Percentiles rank a stretch among this genome's conserved stretches.
phyloP scores from a whole-genome alignment of 2,329 filamentous ascomycete genomes.

The Talaromyces sp. region DNA sequence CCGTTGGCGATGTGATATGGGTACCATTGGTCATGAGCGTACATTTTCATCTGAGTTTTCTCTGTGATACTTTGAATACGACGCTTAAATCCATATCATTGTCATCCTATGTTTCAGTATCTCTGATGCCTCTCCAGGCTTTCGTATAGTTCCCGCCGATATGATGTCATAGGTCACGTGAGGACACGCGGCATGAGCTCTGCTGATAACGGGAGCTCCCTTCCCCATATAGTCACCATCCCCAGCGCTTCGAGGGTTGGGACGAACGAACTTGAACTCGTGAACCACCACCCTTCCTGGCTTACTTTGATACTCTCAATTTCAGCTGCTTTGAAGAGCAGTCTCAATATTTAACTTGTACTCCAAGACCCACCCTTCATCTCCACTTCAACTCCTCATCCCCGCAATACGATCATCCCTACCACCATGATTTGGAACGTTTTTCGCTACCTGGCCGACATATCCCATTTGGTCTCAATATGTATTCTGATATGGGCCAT shows the following conservation, averaged over 20 bases:
- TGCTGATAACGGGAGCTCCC: constrained; percentile 18
- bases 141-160: background rate
- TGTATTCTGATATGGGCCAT: constrained; percentile 89
- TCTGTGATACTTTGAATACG: too few relatives aligned
- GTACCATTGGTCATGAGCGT: too few relatives aligned
- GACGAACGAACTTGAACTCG: background rate
- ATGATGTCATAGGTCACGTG: constrained; percentile 28
- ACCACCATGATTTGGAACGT: constrained; percentile 36
- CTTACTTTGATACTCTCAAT: background rate
- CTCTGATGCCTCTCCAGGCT: too few relatives aligned
- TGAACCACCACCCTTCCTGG: background rate
- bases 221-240: constrained; percentile 3
- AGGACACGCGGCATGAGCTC: constrained; percentile 29
- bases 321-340: background rate
- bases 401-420: constrained; percentile 3
- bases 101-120: too few relatives aligned
- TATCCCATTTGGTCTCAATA: constrained; percentile 84
- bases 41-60: too few relatives aligned
- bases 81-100: too few relatives aligned
- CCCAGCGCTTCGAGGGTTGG: constrained; percentile 1
- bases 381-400: background rate
- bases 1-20: too few relatives aligned
- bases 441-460: constrained; percentile 79
- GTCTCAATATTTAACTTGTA: background rate
- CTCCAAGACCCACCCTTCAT: background rate